Conservation (phyloP, 768 basidiomycete species). For the Mycena alexandri region DNA sequence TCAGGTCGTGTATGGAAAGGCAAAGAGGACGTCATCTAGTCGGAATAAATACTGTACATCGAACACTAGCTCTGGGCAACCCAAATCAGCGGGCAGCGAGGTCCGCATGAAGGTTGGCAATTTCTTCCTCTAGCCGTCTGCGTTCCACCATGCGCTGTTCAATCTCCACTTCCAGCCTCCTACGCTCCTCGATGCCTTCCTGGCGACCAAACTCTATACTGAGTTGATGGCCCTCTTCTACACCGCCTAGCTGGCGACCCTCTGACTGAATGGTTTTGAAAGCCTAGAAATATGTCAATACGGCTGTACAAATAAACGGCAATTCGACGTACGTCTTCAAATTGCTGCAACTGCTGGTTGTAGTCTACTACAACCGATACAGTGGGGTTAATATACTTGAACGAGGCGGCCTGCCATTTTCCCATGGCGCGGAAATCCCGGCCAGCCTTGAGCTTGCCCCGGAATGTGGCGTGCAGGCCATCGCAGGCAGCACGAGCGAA, state of each 20-base stretch:
- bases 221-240: background rate
- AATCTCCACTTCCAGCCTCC: slow-evolving; percentile 1
- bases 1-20: too few species aligned
- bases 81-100: slow-evolving; percentile 4
- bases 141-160: slow-evolving; percentile 2
- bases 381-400: slow-evolving; percentile 18
- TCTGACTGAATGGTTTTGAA: slow-evolving; percentile 12
- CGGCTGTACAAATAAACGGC: background rate
- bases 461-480: slow-evolving; percentile 13
- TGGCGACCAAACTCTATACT: background rate
- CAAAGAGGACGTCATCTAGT: too few species aligned
- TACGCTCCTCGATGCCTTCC: slow-evolving; percentile 13
- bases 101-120: slow-evolving; percentile 10
- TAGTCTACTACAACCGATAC: slow-evolving; percentile 14
- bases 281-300: slow-evolving; percentile 6
- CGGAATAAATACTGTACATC: too few species aligned
- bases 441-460: slow-evolving; percentile 1
- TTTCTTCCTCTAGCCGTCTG: slow-evolving; percentile 5
- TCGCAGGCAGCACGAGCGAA: slow-evolving; percentile 27
- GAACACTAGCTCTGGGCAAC: too few species aligned
- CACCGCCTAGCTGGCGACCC: slow-evolving; percentile 1
- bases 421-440: slow-evolving; percentile 10
- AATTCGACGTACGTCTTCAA: slow-evolving; percentile 10
- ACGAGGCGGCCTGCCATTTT: slow-evolving; percentile 16
- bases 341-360: background rate